Evolutionary conservation across 129 eudicot genomes (phyloP), one percentile per base, ranked within the genome.

Genomic region (Rutidosis leptorrhynchoides): DNA sequence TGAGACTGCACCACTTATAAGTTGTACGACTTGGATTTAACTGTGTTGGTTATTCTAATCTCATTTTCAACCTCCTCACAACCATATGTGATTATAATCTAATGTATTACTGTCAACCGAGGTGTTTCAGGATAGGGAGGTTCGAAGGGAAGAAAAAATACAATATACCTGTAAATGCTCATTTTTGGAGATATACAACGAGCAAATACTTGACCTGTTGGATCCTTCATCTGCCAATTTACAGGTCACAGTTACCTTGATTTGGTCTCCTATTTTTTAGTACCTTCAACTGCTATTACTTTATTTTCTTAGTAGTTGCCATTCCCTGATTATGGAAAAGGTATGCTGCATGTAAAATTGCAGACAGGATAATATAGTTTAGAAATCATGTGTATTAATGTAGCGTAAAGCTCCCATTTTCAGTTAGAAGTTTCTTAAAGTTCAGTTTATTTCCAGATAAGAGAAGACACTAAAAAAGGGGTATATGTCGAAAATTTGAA

Each of bases 401-500:
- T 73, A 45, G 30, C 70, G 19, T 73, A 73, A 52, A 24, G 22
- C 27, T 26, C 45, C 21, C 8, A 26, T 37, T 2, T 24, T 32
- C 5, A 37, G 49, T 30, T 32, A 28, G 14, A 54, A 74, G 15
- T 35, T 17, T 3, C 17, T 32, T 48, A 58, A 74, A 23, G 30
- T 61, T 46, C 15, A 66, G 22, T 56, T 11, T 51, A 59, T 75
- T 30, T 85, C 37, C 86, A 94, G 97, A 82, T 94, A 33, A 86
- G 99, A 79, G 99, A 94, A 80, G 99, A 94, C 78, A 81, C 80
- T 57, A 89, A 94, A 77, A 94, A 94, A 75, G 97, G 99, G 58
- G 84, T 94, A 56, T 84, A 94, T 72, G 97, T 94, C 11, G 99
- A 94, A 56, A 86, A 86, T 77, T 85, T 94, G 51, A 84, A 79